phyloP scores from a whole-genome alignment of 495 filamentous ascomycete genomes.

The Xylaria grammica region DNA sequence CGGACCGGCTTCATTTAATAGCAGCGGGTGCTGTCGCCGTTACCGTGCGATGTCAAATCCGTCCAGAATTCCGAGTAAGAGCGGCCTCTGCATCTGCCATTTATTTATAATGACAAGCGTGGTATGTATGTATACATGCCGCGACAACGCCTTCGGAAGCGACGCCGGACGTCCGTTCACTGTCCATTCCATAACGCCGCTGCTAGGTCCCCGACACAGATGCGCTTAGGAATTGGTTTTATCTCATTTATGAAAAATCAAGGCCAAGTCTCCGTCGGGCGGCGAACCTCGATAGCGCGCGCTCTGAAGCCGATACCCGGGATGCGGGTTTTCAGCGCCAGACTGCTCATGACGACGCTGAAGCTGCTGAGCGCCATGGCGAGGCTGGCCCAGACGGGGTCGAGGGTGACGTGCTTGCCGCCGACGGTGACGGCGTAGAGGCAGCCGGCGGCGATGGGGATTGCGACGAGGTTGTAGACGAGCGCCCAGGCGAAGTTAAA shows the following conservation, averaged over 20 bases:
- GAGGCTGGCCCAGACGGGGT: slow-evolving; percentile 83
- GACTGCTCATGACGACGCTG: slow-evolving; percentile 75
- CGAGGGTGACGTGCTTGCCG: slow-evolving; percentile 62
- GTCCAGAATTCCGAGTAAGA: background rate
- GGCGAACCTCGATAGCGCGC: slow-evolving; percentile 27
- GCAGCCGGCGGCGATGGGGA: slow-evolving; percentile 85
- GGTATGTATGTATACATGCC: too few relatives aligned
- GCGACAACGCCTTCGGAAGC: too few relatives aligned
- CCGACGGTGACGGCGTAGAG: slow-evolving; percentile 69
- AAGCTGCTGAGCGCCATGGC: slow-evolving; percentile 89
- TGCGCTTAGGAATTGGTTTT: too few relatives aligned
- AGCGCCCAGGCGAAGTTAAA: slow-evolving; percentile 90
- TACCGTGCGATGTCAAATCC: slow-evolving; percentile 34
- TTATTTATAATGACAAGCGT: background rate
- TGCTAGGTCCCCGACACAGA: too few relatives aligned
- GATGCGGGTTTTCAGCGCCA: slow-evolving; percentile 62
- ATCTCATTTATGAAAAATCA: too few relatives aligned
- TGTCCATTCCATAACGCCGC: background rate
- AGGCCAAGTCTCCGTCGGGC: too few relatives aligned
- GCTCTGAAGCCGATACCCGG: slow-evolving; percentile 56
- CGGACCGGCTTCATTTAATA: slow-evolving; percentile 44
- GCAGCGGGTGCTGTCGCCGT: slow-evolving; percentile 48
- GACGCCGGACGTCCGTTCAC: too few relatives aligned
- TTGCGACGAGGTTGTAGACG: slow-evolving; percentile 78
- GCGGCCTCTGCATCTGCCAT: background rate